These are phyloP conservation scores for Trichoderma arundinaceum DNA, from an alignment of 2,329 filamentous ascomycete genomes.

Conservation along the genomic window DNA sequence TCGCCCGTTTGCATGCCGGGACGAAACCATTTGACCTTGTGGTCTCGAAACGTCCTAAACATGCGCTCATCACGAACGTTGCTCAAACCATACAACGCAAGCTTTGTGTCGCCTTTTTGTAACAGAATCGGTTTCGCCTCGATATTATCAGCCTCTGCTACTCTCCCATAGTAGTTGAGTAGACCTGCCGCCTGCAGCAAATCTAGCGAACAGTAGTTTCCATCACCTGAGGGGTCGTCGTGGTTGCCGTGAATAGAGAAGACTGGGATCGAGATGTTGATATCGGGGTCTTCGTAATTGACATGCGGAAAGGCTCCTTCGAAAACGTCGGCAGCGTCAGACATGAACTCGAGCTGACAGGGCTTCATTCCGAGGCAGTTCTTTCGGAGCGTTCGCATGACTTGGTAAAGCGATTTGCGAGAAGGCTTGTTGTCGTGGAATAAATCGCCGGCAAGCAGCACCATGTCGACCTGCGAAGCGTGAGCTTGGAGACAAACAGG, in stretches of 20 bases:
- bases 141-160: conserved; percentile 92
- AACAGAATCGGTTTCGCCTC: conserved; percentile 88
- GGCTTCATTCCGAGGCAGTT: conserved; percentile 96
- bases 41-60: conserved; percentile 90
- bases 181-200: conserved; percentile 88
- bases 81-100: conserved; percentile 91
- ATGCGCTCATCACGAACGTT: conserved; percentile 96
- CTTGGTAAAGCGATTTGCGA: conserved; percentile 93
- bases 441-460: conserved; percentile 89
- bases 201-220: conserved; percentile 88
- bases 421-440: conserved; percentile 99
- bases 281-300: conserved; percentile 97
- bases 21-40: conserved; percentile 91
- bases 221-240: conserved; percentile 96
- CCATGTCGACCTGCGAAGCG: conserved; percentile 78
- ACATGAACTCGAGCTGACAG: conserved; percentile 92
- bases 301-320: conserved; percentile 89
- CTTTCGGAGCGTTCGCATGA: conserved; percentile 91
- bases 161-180: conserved; percentile 94
- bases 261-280: conserved; percentile 95
- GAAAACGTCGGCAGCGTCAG: conserved; percentile 90
- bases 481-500: background rate
- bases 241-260: conserved; percentile 99
- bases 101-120: conserved; percentile 90
- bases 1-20: conserved; percentile 79